Base-by-base conservation (phyloP, 1,284 basidiomycete genomes). In the Stygiomarasmius scandens region DNA sequence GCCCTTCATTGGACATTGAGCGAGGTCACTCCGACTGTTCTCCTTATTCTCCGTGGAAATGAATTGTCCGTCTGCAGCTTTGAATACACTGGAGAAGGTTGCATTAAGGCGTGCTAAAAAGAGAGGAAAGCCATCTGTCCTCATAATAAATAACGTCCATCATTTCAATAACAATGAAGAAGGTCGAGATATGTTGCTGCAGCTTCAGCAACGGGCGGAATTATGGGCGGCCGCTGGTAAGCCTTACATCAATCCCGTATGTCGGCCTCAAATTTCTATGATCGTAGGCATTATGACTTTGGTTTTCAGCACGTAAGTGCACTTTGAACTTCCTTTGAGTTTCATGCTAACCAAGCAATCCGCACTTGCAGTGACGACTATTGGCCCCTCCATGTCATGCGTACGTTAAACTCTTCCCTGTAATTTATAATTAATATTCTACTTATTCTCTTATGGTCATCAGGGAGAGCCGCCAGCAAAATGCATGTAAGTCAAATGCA, bases 11-110 rank as follows among this genome's bases (percentile, higher is more conserved):
- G 32, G 92, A 95, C 67, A 87, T 95, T 54, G 92, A 94, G 71
- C 79, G 93, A 71, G 89, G 88, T 88, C 64, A 8, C 27, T 25
- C 20, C 46, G n/a, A 12, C 38, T 24, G 23, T 58, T 57, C n/a
- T n/a, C n/a, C 19, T 46, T 27, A 20, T 23, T 48, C 23, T 22
- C 46, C 54, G 22, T 6, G 23, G 23, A n/a, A 43, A 12, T 27
- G 22, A 29, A 5, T 52, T 32, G 41, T 27, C 34, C 48, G 20
- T 29, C 48, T 27, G 58, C 51, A 85, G 89, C 89, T 0, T 69
- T 93, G 73, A 92, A 89, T 69, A 95, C 95, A 67, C 78, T 93
- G 1, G 92, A 94, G 69, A 95, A 95, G 68, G 92, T 95, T 22
- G 93, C 92, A 0, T 76, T 96, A 51, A 75, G 79, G 48, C 83